These are phyloP conservation scores for Pezicula rhizophila DNA, from an alignment of 2,329 filamentous ascomycete genomes.

Conservation along the genomic window DNA sequence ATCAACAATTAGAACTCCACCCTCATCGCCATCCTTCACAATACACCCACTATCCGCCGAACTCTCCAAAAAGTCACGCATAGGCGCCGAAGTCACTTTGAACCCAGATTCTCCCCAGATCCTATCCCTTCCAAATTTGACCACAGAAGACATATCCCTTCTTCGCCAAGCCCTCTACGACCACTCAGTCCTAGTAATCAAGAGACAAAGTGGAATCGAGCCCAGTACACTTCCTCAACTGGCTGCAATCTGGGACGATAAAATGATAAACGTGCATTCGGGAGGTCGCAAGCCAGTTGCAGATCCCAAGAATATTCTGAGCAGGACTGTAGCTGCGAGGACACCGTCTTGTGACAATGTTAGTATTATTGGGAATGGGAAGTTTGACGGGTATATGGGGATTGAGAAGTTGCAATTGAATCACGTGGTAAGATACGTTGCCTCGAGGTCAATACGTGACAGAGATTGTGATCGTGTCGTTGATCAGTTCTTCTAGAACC, in stretches of 20 bases:
- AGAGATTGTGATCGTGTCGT: neutral
- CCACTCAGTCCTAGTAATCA: slow-evolving; percentile 8
- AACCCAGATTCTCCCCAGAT: neutral
- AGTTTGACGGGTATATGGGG: slow-evolving; percentile 6
- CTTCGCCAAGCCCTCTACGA: slow-evolving; percentile 11
- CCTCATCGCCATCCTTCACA: neutral
- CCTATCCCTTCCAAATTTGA: neutral
- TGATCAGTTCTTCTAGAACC: neutral
- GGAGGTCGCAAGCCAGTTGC: slow-evolving; percentile 1
- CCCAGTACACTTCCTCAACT: slow-evolving; percentile 3
- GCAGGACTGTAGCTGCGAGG: slow-evolving; percentile 4
- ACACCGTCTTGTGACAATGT: neutral
- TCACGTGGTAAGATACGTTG: neutral
- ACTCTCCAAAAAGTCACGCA: neutral
- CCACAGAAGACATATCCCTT: neutral
- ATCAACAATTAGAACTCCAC: neutral
- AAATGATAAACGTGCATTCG: slow-evolving; percentile 5
- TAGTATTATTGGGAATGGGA: slow-evolving; percentile 9
- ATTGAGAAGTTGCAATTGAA: slow-evolving; percentile 1
- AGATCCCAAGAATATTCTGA: slow-evolving; percentile 9
- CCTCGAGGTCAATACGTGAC: too few relatives aligned
- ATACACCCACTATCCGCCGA: neutral
- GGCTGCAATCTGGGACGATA: slow-evolving; percentile 6
- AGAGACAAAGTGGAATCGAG: slow-evolving; percentile 9
- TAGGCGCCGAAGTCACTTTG: slow-evolving; percentile 1